A percentile compares a stretch with the other conserved stretches of the same genome.
Evolutionary conservation across 108 stramenopile species (phyloP).

Genomic region (Poteriospumella lacustris): DNA sequence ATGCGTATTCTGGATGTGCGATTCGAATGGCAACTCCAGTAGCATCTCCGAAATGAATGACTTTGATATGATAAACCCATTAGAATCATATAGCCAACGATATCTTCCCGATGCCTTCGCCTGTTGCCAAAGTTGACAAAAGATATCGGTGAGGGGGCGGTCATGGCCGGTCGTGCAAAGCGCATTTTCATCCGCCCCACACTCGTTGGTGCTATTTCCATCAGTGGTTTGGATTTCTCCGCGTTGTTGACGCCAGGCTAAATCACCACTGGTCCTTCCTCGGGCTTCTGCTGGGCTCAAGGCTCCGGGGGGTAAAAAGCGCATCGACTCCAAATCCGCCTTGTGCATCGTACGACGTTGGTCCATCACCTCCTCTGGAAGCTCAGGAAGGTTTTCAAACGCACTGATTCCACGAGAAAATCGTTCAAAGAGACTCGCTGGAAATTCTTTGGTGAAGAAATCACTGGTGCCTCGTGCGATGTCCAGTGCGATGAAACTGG

Average conservation of each 20-base stretch:
- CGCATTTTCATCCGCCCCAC: not conserved
- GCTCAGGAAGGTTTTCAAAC: not conserved
- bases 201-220: not conserved
- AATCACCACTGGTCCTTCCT: slow-evolving; percentile 14
- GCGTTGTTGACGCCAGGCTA: not conserved
- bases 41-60: not conserved
- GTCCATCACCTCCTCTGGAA: not conserved
- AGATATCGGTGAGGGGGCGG: not conserved
- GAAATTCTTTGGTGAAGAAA: not conserved
- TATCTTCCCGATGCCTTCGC: not conserved
- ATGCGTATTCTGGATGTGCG: too few species aligned
- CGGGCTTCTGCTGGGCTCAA: not conserved
- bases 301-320: not conserved
- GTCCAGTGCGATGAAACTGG: not conserved
- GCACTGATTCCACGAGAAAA: not conserved
- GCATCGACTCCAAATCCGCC: not conserved
- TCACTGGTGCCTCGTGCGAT: not conserved
- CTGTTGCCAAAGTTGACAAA: not conserved
- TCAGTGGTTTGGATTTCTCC: not conserved
- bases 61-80: not conserved
- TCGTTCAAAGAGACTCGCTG: not conserved
- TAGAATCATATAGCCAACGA: not conserved
- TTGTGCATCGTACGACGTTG: not conserved
- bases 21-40: too few species aligned
- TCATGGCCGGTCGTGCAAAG: not conserved